These are phyloP conservation scores for Penicillium pulvis DNA, from an alignment of 495 filamentous ascomycete species.

Conservation along the genomic window DNA sequence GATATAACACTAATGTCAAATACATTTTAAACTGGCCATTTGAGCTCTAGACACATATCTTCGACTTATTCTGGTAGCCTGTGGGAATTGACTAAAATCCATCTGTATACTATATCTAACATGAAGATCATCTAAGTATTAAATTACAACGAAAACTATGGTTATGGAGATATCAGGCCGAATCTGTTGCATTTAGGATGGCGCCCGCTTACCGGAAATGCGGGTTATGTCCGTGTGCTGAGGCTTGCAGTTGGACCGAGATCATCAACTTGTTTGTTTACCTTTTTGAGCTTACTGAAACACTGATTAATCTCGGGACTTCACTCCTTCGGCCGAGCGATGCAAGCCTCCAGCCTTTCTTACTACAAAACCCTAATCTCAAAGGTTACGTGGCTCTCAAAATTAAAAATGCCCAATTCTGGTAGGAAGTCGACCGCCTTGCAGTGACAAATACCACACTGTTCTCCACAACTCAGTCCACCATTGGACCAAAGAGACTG, in stretches of 20 bases:
- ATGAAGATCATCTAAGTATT: too few species aligned
- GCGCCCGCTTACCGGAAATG: too few species aligned
- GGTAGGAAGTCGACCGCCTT: slow-evolving; percentile 9
- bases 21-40: too few species aligned
- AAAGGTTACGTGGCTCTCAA: slow-evolving; percentile 16
- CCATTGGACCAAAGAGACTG: slow-evolving; percentile 4
- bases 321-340: neutral
- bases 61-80: too few species aligned
- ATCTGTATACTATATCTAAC: too few species aligned
- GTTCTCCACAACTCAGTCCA: slow-evolving; percentile 6
- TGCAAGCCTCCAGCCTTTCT: slow-evolving; percentile 1
- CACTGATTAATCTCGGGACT: neutral
- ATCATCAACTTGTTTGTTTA: neutral
- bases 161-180: too few species aligned
- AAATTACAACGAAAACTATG: too few species aligned
- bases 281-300: slow-evolving; percentile 1
- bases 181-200: too few species aligned
- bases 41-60: too few species aligned
- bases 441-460: slow-evolving; percentile 18
- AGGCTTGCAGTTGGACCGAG: neutral
- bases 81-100: too few species aligned
- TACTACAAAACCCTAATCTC: neutral
- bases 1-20: too few species aligned
- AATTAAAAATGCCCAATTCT: neutral
- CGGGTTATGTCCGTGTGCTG: neutral